These are phyloP conservation scores for Paspalum notatum DNA, from an alignment of 176 grass and related monocot genomes.

Conservation along the genomic window DNA sequence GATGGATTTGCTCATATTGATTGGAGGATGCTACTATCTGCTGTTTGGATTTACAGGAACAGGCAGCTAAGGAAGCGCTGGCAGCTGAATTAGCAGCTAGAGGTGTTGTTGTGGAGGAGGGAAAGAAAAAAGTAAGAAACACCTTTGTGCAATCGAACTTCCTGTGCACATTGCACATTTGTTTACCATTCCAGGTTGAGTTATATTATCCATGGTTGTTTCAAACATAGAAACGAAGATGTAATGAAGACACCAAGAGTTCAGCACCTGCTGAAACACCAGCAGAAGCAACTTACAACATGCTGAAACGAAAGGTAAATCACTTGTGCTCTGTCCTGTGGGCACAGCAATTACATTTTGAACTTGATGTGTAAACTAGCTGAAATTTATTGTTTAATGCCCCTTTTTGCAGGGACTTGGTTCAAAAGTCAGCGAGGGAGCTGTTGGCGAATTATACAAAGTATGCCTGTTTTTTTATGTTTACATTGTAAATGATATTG, in stretches of 20 bases:
- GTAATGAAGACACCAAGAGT: slow-evolving; percentile 55
- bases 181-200: neutral
- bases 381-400: neutral
- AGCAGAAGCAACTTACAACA: slow-evolving; percentile 74
- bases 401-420: slow-evolving; percentile 51
- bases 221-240: slow-evolving; percentile 60
- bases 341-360: neutral
- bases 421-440: slow-evolving; percentile 61
- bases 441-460: slow-evolving; percentile 25
- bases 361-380: neutral
- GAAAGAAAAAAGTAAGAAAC: slow-evolving; percentile 54
- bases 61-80: slow-evolving; percentile 79
- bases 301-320: slow-evolving; percentile 82
- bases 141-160: neutral
- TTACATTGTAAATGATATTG: neutral
- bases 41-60: slow-evolving; percentile 58
- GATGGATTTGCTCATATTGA: slow-evolving; percentile 21
- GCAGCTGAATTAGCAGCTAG: slow-evolving; percentile 56
- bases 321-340: neutral
- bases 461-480: slow-evolving; percentile 2
- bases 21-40: neutral
- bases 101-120: slow-evolving; percentile 50
- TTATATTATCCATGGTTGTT: slow-evolving; percentile 5
- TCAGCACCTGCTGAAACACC: slow-evolving; percentile 62
- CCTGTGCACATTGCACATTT: neutral